Conservation (phyloP, 23 red algal species). For the Agarophyton chilense region DNA sequence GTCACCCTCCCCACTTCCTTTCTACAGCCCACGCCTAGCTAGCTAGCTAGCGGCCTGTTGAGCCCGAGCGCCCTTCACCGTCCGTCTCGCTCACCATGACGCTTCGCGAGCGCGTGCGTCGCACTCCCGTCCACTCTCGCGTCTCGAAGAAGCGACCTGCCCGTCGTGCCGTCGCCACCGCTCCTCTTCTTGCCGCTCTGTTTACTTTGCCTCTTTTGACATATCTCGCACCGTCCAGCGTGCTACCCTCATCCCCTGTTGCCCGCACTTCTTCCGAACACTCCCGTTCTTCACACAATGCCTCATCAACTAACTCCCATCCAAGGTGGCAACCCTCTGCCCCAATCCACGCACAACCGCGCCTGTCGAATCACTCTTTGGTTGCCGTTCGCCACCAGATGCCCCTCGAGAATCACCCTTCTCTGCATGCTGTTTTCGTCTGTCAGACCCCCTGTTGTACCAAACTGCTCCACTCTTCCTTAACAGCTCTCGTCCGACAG, state of each 20-base stretch:
- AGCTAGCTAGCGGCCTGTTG: no score
- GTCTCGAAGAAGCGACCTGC: neutral
- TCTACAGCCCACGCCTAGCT: no score
- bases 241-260: neutral
- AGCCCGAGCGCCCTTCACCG: no score
- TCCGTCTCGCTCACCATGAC: neutral
- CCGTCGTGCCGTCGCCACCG: neutral
- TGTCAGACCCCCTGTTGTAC: conserved; percentile 42
- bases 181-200: neutral
- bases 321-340: neutral
- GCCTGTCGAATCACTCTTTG: conserved; percentile 1
- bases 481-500: conserved; percentile 30
- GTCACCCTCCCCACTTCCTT: no score
- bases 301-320: neutral
- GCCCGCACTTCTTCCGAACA: neutral
- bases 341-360: neutral
- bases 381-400: neutral
- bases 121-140: neutral
- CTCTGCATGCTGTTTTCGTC: conserved; percentile 49
- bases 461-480: neutral
- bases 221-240: neutral
- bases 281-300: neutral
- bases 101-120: conserved; percentile 14
- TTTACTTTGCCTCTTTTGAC: neutral
- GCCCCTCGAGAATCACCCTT: neutral